A percentile compares a stretch with the other conserved stretches of the same genome.
Evolutionary conservation across 1,139 yeast species (phyloP).

Genomic region (Pichia sp.): DNA sequence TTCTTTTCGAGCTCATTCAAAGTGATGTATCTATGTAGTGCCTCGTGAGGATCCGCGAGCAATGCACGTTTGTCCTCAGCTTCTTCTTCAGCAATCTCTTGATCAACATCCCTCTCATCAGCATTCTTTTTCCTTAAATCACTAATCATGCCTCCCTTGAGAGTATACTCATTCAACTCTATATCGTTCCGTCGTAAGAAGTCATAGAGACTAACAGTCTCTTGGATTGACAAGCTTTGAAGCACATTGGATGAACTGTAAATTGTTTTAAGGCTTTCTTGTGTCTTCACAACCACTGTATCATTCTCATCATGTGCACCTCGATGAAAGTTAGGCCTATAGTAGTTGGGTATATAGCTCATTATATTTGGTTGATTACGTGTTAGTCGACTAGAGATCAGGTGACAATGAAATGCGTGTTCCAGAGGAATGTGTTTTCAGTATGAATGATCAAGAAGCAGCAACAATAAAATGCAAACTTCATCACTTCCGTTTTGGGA

Average conservation of each 20-base stretch:
- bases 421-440: too few relatives aligned
- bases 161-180: not conserved
- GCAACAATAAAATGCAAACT: too few relatives aligned
- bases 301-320: too few relatives aligned
- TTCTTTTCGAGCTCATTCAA: not conserved
- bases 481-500: too few relatives aligned
- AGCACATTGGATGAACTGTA: constrained; percentile 5
- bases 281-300: not conserved
- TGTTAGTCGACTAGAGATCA: too few relatives aligned
- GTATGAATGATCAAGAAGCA: too few relatives aligned
- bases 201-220: constrained; percentile 6
- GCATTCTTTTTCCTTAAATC: not conserved
- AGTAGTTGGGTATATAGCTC: too few relatives aligned
- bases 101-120: not conserved
- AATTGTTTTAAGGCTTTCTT: constrained; percentile 2
- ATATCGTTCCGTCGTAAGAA: constrained; percentile 2
- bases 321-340: too few relatives aligned
- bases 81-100: constrained; percentile 1
- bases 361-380: too few relatives aligned
- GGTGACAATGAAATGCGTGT: too few relatives aligned
- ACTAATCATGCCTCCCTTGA: not conserved
- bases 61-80: not conserved
- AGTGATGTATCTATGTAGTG: not conserved
- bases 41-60: constrained; percentile 1
- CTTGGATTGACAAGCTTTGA: constrained; percentile 4